Evolutionary conservation across 345 rosid species (phyloP).

Genomic region (Erucastrum elatum): DNA sequence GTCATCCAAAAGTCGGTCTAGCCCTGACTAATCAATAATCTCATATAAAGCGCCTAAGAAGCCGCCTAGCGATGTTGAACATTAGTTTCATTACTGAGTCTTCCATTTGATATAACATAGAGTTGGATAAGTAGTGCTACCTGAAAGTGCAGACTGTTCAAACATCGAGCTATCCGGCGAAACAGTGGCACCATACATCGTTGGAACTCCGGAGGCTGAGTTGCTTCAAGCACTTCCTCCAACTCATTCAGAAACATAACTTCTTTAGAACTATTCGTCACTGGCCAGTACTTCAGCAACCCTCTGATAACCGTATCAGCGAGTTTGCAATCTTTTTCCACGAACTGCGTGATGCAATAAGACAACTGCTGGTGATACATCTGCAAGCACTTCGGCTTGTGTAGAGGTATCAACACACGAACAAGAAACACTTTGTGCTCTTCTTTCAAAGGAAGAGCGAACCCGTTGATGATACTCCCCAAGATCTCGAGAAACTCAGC

Average conservation of each 20-base stretch:
- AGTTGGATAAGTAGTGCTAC: conserved; percentile 24
- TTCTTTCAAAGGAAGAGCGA: conserved; percentile 72
- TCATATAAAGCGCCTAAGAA: not conserved
- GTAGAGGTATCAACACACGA: conserved; percentile 64
- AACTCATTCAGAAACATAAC: conserved; percentile 70
- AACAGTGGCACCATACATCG: conserved; percentile 70
- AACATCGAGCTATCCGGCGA: conserved; percentile 63
- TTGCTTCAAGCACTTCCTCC: conserved; percentile 74
- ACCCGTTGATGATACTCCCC: conserved; percentile 77
- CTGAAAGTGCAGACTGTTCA: conserved; percentile 80
- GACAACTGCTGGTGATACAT: conserved; percentile 74
- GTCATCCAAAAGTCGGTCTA: not conserved
- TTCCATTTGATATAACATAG: conserved; percentile 9
- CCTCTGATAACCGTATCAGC: conserved; percentile 66
- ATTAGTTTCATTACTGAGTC: not conserved
- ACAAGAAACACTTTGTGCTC: conserved; percentile 73
- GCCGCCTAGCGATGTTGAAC: not conserved
- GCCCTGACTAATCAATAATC: not conserved
- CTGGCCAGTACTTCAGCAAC: conserved; percentile 65
- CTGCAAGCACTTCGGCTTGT: conserved; percentile 65
- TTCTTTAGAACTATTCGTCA: conserved; percentile 71
- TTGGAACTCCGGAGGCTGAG: conserved; percentile 69
- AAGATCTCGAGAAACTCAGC: conserved; percentile 70
- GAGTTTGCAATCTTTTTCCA: conserved; percentile 72
- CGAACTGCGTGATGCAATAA: conserved; percentile 66